Base-by-base conservation (phyloP, 1,284 basidiomycete species). In the Ganoderma resinaceum region DNA sequence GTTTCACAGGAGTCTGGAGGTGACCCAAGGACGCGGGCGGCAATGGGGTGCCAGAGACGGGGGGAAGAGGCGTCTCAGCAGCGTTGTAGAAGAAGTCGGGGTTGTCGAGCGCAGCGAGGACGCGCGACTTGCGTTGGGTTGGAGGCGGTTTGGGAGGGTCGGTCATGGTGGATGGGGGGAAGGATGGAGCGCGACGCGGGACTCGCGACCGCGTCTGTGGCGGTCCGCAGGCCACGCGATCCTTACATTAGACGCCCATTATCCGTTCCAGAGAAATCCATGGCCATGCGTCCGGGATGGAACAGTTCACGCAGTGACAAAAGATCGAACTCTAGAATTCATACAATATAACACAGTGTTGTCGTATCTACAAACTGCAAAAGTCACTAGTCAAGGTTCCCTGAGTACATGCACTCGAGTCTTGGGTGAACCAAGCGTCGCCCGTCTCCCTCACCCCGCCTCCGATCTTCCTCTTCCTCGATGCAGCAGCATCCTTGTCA, bases 361-460 rank as follows among this genome's bases (percentile, higher is more conserved):
- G n/a, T 46, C 43, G 8, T 46, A n/a, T n/a, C 23, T 49, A 49
- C 23, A 23, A 23, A 26, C 46, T 46, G 43, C 43, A 46, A 12
- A 46, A 8, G n/a, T 46, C 43, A 16, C n/a, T 46, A 23, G 26
- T 26, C 26, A 53, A 16, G 14, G 26, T 53, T 14, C 52, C 26
- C 26, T 18, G 52, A 53, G 52, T 18, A n/a, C 52, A 31, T 16
- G 29, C 31, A 7, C 58, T 60, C 37, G 16, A 35, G 74, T 66
- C 67, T 62, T 75, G 62, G 5, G 43, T 58, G 55, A 79, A 78
- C 73, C 75, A 78, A 14, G 75, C 75, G 49, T 79, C 78, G 20
- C 74, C 78, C 5, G 65, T 69, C 38, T 75, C 75, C 66, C 67
- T 62, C 5, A 76, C 23, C 35, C 40, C 52, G 6, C 65, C 72